Conservation (phyloP, 2,329 filamentous ascomycete genomes). For the Xylaria sp. region DNA sequence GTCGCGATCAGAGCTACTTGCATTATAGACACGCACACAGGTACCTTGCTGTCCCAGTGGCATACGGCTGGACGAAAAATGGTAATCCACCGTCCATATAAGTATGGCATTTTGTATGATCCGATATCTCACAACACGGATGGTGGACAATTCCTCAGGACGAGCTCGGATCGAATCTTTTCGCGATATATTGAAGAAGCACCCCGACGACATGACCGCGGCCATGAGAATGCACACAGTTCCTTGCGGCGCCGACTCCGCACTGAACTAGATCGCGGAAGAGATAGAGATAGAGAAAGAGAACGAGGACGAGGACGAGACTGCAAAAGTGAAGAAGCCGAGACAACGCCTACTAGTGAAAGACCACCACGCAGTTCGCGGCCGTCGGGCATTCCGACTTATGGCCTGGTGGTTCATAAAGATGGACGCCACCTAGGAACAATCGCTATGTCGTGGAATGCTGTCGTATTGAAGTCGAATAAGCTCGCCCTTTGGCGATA, state of each 20-base stretch:
- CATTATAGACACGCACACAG: neutral
- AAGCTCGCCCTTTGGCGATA: neutral
- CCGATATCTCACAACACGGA: constrained; percentile 14
- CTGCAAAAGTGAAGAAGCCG: constrained; percentile 52
- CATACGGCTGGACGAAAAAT: neutral
- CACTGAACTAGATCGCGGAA: constrained; percentile 45
- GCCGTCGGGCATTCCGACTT: constrained; percentile 54
- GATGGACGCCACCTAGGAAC: neutral
- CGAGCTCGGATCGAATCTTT: constrained; percentile 48
- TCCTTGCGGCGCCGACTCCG: constrained; percentile 52
- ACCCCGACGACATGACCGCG: constrained; percentile 52
- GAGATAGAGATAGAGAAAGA: constrained; percentile 28
- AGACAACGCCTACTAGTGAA: constrained; percentile 39
- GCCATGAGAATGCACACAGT: constrained; percentile 54
- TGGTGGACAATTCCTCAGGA: constrained; percentile 43
- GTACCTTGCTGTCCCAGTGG: neutral
- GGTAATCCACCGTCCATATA: neutral
- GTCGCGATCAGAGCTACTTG: neutral
- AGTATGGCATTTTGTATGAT: neutral
- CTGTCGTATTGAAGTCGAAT: neutral
- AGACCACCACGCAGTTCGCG: constrained; percentile 53
- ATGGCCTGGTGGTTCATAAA: constrained; percentile 50
- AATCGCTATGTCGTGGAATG: neutral
- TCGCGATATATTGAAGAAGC: constrained; percentile 53
- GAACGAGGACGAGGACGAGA: constrained; percentile 34